Evolutionary conservation across 1,284 basidiomycete genomes (phyloP).

Genomic region (Moesziomyces antarcticus): DNA sequence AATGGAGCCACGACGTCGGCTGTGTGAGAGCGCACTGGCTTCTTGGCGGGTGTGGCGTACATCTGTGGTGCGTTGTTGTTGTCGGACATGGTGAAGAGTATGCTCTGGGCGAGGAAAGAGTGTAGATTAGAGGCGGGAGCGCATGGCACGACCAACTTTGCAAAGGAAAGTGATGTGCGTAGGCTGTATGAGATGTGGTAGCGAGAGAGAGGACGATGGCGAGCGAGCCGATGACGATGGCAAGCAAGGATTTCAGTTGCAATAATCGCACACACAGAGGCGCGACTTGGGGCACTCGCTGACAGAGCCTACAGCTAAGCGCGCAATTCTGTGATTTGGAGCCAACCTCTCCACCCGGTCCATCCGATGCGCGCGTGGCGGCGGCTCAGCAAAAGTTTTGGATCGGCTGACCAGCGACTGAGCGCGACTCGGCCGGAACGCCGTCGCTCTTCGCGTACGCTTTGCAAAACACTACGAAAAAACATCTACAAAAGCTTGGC

Average conservation of each 20-base stretch:
- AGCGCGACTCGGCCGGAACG: constrained; percentile 22
- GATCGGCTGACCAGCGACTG: neutral
- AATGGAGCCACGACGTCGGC: constrained; percentile 34
- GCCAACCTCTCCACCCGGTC: constrained; percentile 6
- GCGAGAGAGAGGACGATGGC: constrained; percentile 1
- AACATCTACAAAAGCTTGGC: constrained; percentile 21
- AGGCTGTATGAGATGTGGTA: neutral
- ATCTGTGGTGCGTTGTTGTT: constrained; percentile 21
- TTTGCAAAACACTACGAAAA: constrained; percentile 1
- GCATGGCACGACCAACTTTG: constrained; percentile 10
- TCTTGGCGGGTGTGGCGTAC: constrained; percentile 35
- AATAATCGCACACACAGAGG: constrained; percentile 4
- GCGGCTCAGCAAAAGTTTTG: constrained; percentile 29
- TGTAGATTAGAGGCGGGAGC: constrained; percentile 7
- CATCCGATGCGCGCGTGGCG: constrained; percentile 8
- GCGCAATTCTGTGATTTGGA: too few species aligned
- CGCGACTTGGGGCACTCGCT: neutral
- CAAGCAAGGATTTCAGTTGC: constrained; percentile 1
- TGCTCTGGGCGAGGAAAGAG: neutral
- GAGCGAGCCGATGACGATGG: neutral
- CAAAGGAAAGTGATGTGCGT: neutral
- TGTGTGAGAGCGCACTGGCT: constrained; percentile 25
- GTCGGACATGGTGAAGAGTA: constrained; percentile 15
- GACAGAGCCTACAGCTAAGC: too few species aligned
- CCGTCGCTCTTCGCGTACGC: neutral